Evolutionary conservation across 106 monocot species (phyloP).

Genomic region (Dendrobium nobile): DNA sequence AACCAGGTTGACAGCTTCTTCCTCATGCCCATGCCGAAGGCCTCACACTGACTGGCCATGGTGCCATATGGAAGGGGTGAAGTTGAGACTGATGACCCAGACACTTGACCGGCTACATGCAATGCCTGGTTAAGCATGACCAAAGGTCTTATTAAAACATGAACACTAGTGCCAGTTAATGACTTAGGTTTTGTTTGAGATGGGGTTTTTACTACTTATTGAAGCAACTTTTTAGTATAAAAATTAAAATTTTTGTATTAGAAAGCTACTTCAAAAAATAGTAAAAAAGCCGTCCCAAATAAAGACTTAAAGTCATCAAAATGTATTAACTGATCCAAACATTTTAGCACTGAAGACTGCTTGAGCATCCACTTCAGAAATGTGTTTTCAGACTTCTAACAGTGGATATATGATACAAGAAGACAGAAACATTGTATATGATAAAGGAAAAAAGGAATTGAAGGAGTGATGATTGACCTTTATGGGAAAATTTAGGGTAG

Average conservation of each 20-base stretch:
- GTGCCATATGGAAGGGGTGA: conserved; percentile 88
- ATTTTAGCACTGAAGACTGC: no score
- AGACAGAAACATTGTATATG: background rate
- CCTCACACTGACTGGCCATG: conserved; percentile 88
- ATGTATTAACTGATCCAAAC: no score
- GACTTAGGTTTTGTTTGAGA: background rate
- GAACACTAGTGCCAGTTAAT: background rate
- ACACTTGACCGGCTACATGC: conserved; percentile 88
- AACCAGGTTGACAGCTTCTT: conserved; percentile 94
- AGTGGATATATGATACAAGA: no score
- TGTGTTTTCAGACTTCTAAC: no score
- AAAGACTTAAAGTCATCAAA: no score
- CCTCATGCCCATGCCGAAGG: conserved; percentile 69
- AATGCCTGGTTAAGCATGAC: conserved; percentile 47
- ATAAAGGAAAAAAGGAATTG: background rate
- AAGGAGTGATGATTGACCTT: background rate
- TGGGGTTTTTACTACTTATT: no score
- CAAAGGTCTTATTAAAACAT: background rate
- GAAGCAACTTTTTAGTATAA: no score
- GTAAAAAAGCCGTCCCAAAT: no score
- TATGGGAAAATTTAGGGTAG: no score
- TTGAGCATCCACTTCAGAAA: no score
- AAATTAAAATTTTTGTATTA: no score
- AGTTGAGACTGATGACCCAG: conserved; percentile 72
- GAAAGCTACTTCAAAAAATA: no score